A percentile compares a stretch with the other conserved stretches of the same genome.
These are phyloP conservation scores for Glebionis coronaria DNA, from an alignment of 129 eudicot species.

Conservation along the genomic window DNA sequence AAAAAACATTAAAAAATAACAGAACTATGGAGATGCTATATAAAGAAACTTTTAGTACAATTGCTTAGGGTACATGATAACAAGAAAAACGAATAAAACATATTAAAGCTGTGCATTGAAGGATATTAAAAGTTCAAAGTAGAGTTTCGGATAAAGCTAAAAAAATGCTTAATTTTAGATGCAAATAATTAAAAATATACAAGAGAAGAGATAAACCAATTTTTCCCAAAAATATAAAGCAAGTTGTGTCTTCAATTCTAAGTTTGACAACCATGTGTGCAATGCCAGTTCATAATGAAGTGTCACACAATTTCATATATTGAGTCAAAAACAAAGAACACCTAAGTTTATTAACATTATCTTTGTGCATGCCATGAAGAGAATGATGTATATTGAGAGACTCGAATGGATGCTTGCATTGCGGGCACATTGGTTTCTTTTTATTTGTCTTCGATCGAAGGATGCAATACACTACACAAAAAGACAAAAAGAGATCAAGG, in stretches of 20 bases:
- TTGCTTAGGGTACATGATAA: background rate
- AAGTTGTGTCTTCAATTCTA: background rate
- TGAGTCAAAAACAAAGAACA: background rate
- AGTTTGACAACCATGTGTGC: background rate
- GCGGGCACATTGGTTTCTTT: conserved; percentile 79
- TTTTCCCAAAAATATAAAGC: background rate
- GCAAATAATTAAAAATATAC: background rate
- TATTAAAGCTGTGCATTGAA: background rate
- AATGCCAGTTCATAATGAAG: background rate
- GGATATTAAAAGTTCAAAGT: background rate
- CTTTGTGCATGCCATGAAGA: conserved; percentile 78
- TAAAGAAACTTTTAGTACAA: too few relatives aligned
- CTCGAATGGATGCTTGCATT: conserved; percentile 77
- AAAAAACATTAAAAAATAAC: background rate
- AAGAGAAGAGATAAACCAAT: background rate
- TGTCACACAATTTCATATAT: background rate
- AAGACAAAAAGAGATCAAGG: background rate
- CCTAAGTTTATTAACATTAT: background rate
- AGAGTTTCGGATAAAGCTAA: background rate
- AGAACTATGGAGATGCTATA: background rate
- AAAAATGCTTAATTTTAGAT: background rate
- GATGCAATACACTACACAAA: conserved; percentile 70
- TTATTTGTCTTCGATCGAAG: conserved; percentile 82
- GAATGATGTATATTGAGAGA: conserved; percentile 66
- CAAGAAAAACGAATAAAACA: background rate